Percentiles rank a stretch among this genome's conserved stretches.
phyloP scores from a whole-genome alignment of 371 early-diverging fungal species.

The Mucor ambiguus region DNA sequence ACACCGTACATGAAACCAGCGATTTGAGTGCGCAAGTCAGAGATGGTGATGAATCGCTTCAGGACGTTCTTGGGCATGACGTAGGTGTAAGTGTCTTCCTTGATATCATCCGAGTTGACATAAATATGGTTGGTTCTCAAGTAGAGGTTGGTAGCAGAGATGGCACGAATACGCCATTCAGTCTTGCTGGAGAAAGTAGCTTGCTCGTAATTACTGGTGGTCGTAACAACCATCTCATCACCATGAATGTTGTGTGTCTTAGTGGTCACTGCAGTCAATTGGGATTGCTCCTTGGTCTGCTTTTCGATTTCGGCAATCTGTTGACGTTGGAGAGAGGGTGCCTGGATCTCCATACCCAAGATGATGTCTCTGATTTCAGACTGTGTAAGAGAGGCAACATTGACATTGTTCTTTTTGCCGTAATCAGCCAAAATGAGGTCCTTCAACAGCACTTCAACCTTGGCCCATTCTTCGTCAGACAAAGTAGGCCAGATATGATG shows the following conservation, averaged over 20 bases:
- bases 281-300: slow-evolving; percentile 90
- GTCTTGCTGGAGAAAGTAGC: slow-evolving; percentile 98
- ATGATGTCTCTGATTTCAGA: slow-evolving; percentile 99
- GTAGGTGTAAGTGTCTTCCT: slow-evolving; percentile 89
- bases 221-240: slow-evolving; percentile 97
- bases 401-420: slow-evolving; percentile 98
- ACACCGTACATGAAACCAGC: slow-evolving; percentile 96
- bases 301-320: slow-evolving; percentile 97
- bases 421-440: slow-evolving; percentile 98
- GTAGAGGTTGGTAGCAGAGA: slow-evolving; percentile 92
- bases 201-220: slow-evolving; percentile 96
- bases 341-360: slow-evolving; percentile 98
- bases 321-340: slow-evolving; percentile 96
- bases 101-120: slow-evolving; percentile 93
- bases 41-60: slow-evolving; percentile 92
- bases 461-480: slow-evolving; percentile 97
- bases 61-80: slow-evolving; percentile 97
- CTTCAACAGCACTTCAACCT: slow-evolving; percentile 95
- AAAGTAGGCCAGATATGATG: slow-evolving; percentile 98
- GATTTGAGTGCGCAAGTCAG: slow-evolving; percentile 95
- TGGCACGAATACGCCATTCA: slow-evolving; percentile 98
- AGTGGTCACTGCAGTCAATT: slow-evolving; percentile 95
- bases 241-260: slow-evolving; percentile 97
- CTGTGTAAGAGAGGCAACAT: slow-evolving; percentile 93
- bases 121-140: slow-evolving; percentile 96